phyloP scores from a whole-genome alignment of 345 rosid species.

The Cardiospermum halicacabum region DNA sequence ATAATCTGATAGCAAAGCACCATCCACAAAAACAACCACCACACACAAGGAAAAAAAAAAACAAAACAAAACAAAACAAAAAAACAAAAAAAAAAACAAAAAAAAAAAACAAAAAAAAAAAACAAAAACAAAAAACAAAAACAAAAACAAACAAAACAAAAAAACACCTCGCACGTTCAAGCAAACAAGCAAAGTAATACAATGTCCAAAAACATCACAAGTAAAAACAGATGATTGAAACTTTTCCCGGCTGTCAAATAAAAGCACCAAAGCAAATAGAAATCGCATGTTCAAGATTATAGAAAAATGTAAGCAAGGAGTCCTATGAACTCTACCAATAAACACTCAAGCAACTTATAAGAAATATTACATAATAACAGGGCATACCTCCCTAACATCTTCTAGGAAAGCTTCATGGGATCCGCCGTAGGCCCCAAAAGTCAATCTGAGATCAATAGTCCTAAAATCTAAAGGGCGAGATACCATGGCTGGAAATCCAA shows the following conservation, averaged over 20 bases:
- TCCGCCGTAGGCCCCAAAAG: slow-evolving; percentile 33
- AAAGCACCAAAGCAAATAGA: not conserved
- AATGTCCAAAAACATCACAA: not conserved
- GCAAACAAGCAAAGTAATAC: not conserved
- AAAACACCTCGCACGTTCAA: not conserved
- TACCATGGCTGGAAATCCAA: slow-evolving; percentile 31
- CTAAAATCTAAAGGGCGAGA: slow-evolving; percentile 37
- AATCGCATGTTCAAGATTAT: not conserved
- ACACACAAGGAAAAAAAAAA: too few relatives aligned
- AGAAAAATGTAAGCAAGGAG: not conserved
- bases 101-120: too few relatives aligned
- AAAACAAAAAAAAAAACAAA: too few relatives aligned
- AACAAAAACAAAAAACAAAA: too few relatives aligned
- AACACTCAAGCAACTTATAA: not conserved
- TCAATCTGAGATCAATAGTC: slow-evolving; percentile 31
- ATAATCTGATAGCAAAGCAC: not conserved
- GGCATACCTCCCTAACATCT: slow-evolving; percentile 38
- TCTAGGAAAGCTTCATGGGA: slow-evolving; percentile 39
- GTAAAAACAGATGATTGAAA: not conserved
- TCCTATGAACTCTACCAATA: not conserved
- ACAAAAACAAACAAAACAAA: too few relatives aligned
- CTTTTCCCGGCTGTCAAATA: not conserved
- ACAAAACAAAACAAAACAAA: too few relatives aligned
- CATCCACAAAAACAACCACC: too few relatives aligned
- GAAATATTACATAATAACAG: not conserved